Evolutionary conservation across 148 eudicot genomes (phyloP).

Genomic region (Camellia lanceoleosa): DNA sequence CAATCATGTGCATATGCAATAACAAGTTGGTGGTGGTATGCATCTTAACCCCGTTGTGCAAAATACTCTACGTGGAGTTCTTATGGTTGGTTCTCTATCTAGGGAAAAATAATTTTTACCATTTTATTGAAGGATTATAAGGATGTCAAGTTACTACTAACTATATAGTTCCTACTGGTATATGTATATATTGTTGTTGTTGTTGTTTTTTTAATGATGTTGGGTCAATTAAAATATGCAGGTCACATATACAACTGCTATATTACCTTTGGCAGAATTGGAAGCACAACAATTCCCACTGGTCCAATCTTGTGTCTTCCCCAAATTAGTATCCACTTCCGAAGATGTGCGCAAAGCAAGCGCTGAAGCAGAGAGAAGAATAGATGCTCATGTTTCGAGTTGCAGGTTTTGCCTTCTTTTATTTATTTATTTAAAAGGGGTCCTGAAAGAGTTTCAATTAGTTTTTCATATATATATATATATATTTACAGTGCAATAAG

Average conservation of each 20-base stretch:
- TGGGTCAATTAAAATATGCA: conserved; percentile 23
- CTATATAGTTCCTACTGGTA: not conserved
- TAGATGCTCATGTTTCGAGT: conserved; percentile 54
- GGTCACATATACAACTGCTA: conserved; percentile 69
- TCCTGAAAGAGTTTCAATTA: not conserved
- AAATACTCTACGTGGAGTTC: not conserved
- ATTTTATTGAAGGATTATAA: not conserved
- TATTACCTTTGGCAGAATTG: conserved; percentile 67
- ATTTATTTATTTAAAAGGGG: not conserved
- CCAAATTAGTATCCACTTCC: conserved; percentile 61
- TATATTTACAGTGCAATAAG: not conserved
- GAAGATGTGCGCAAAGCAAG: conserved; percentile 91
- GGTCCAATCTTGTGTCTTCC: conserved; percentile 89
- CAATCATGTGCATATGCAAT: not conserved
- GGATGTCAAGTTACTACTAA: not conserved
- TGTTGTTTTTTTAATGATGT: not conserved
- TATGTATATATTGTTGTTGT: not conserved
- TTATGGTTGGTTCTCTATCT: not conserved
- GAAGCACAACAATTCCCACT: conserved; percentile 82
- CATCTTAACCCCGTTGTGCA: not conserved
- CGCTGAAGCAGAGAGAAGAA: conserved; percentile 72
- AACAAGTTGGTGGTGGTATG: not conserved
- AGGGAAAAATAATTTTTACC: not conserved
- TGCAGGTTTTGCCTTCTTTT: conserved; percentile 63
- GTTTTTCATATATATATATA: no score